These are phyloP conservation scores for Microbotryum silenes-acaulis DNA, from an alignment of 1,284 basidiomycete genomes.

Conservation along the genomic window DNA sequence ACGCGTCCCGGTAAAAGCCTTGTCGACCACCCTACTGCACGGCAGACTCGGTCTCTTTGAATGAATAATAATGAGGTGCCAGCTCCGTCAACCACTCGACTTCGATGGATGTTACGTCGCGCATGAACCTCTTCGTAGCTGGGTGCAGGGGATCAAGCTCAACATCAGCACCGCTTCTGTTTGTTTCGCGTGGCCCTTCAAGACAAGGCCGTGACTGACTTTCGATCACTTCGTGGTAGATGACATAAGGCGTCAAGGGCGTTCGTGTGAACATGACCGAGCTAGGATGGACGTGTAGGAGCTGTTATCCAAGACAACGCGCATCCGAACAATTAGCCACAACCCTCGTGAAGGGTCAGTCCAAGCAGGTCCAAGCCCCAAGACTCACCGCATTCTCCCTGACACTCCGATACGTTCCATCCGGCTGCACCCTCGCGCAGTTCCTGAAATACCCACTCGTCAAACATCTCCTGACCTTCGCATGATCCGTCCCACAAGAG, in stretches of 20 bases:
- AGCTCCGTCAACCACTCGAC: constrained; percentile 49
- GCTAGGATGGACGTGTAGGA: constrained; percentile 81
- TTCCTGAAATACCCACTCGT: constrained; percentile 91
- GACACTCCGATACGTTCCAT: constrained; percentile 59
- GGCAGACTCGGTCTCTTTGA: constrained; percentile 10
- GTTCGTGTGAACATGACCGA: constrained; percentile 91
- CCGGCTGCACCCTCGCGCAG: constrained; percentile 58
- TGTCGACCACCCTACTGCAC: no score
- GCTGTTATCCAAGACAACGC: constrained; percentile 44
- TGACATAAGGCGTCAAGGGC: constrained; percentile 80
- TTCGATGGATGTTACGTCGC: constrained; percentile 50
- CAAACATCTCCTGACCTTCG: constrained; percentile 66
- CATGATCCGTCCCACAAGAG: constrained; percentile 50
- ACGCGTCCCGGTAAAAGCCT: no score
- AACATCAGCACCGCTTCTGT: not conserved
- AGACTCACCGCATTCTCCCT: constrained; percentile 58
- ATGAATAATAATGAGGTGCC: constrained; percentile 39
- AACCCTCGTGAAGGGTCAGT: no score
- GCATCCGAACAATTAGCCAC: no score
- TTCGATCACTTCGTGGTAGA: constrained; percentile 74
- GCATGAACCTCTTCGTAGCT: constrained; percentile 65
- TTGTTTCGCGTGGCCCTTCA: not conserved
- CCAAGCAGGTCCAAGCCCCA: no score
- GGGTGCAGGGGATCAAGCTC: not conserved
- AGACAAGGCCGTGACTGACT: not conserved